A percentile compares a stretch with the other conserved stretches of the same genome.
Evolutionary conservation across 768 basidiomycete genomes (phyloP).

Genomic region (Suillus ampliporus): DNA sequence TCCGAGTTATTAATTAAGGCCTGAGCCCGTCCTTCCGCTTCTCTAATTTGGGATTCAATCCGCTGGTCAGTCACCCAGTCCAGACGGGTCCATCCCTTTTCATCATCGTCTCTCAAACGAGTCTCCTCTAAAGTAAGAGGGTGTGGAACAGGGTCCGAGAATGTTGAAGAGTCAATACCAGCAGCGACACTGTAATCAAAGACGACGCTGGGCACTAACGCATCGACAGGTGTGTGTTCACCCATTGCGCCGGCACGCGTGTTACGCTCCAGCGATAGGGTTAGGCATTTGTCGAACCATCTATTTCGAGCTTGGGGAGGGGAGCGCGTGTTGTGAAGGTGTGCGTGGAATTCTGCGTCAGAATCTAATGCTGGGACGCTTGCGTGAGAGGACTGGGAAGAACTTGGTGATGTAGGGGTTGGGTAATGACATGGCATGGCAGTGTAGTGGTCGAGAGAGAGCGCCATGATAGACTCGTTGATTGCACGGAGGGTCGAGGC

Average conservation of each 20-base stretch:
- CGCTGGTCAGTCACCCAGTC: slow-evolving; percentile 77
- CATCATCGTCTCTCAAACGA: slow-evolving; percentile 11
- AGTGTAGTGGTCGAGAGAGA: slow-evolving; percentile 83
- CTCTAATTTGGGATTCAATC: slow-evolving; percentile 58
- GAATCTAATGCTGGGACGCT: slow-evolving; percentile 25
- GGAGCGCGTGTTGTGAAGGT: slow-evolving; percentile 74
- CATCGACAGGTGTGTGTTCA: slow-evolving; percentile 91
- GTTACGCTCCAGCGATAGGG: slow-evolving; percentile 83
- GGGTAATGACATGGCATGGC: slow-evolving; percentile 20
- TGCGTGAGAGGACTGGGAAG: slow-evolving; percentile 19
- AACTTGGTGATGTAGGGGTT: slow-evolving; percentile 31
- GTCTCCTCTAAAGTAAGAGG: background rate
- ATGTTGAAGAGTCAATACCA: slow-evolving; percentile 58
- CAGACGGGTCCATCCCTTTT: slow-evolving; percentile 59
- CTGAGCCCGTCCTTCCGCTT: slow-evolving; percentile 62
- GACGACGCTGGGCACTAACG: slow-evolving; percentile 86
- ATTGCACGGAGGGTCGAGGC: slow-evolving; percentile 62
- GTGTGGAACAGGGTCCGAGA: slow-evolving; percentile 30
- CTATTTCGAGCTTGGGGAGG: slow-evolving; percentile 75
- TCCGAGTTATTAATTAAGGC: slow-evolving; percentile 79
- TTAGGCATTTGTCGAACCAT: slow-evolving; percentile 90
- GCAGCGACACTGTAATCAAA: slow-evolving; percentile 82
- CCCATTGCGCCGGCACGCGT: slow-evolving; percentile 86
- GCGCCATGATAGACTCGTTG: slow-evolving; percentile 74
- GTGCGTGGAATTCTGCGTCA: slow-evolving; percentile 60